phyloP scores from a whole-genome alignment of 139 green algal species.

The Tetradesmus lagerheimii region DNA sequence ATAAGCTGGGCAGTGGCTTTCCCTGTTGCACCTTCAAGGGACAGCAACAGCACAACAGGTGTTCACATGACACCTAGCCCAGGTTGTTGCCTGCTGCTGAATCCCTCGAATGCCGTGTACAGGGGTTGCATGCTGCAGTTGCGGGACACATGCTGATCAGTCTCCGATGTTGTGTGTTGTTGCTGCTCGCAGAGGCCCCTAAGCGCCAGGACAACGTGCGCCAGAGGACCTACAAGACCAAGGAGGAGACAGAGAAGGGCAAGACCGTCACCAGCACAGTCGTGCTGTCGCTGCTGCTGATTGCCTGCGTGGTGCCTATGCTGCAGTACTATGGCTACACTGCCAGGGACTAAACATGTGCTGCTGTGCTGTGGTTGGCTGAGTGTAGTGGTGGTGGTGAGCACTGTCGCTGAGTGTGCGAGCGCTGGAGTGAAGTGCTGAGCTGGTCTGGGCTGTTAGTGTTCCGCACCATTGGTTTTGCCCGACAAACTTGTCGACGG shows the following conservation, averaged over 20 bases:
- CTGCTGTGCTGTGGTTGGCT: not conserved
- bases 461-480: not conserved
- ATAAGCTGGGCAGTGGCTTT: no score
- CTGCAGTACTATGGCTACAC: constrained; percentile 83
- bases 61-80: no score
- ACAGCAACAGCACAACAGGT: no score
- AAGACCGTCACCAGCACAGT: constrained; percentile 87
- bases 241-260: constrained; percentile 88
- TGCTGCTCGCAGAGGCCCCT: constrained; percentile 56
- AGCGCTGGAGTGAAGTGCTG: not conserved
- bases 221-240: constrained; percentile 91
- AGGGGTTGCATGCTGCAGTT: no score
- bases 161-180: no score
- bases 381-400: not conserved
- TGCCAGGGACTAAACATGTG: constrained; percentile 21
- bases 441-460: not conserved
- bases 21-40: no score
- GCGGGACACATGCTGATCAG: no score
- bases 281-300: constrained; percentile 92
- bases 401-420: not conserved
- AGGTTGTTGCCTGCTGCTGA: no score
- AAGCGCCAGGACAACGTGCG: constrained; percentile 65
- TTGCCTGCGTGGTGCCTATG: constrained; percentile 97
- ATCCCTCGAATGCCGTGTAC: no score
- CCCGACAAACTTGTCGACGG: not conserved